Conservation (phyloP, 805 yeast species). For the Yamadazyma takamatsuzukensis region DNA sequence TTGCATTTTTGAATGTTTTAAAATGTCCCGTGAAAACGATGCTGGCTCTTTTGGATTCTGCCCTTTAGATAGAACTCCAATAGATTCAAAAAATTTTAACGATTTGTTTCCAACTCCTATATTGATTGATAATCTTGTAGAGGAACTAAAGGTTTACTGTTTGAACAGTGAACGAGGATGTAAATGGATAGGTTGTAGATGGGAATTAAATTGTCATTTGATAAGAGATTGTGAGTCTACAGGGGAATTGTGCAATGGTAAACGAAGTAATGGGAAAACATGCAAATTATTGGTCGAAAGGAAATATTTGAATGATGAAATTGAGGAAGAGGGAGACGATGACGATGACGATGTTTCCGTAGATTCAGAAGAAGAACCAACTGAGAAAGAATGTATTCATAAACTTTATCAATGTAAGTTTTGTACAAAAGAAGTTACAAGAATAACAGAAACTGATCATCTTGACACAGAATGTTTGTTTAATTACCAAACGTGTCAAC, state of each 20-base stretch:
- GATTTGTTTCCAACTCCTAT: slow-evolving; percentile 50
- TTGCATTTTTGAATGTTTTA: slow-evolving; percentile 49
- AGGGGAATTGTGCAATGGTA: slow-evolving; percentile 31
- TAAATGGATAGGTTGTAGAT: slow-evolving; percentile 51
- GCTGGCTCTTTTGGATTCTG: slow-evolving; percentile 30
- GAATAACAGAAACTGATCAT: slow-evolving; percentile 30
- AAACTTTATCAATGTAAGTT: slow-evolving; percentile 28
- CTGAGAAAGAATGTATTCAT: slow-evolving; percentile 37
- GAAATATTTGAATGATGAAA: slow-evolving; percentile 8
- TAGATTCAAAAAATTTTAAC: slow-evolving; percentile 29
- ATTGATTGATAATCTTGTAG: slow-evolving; percentile 54
- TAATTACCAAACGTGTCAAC: slow-evolving; percentile 40
- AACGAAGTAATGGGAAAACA: slow-evolving; percentile 8
- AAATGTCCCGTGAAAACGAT: slow-evolving; percentile 24
- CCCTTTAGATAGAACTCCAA: slow-evolving; percentile 58
- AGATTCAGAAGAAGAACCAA: slow-evolving; percentile 1
- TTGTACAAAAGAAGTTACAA: slow-evolving; percentile 29
- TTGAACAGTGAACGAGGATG: slow-evolving; percentile 54
- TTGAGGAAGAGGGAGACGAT: slow-evolving; percentile 6
- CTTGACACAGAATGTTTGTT: slow-evolving; percentile 34
- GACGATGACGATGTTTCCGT: slow-evolving; percentile 12
- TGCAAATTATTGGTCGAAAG: slow-evolving; percentile 16
- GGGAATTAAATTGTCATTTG: slow-evolving; percentile 55
- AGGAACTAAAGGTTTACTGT: slow-evolving; percentile 57
- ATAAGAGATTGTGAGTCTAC: slow-evolving; percentile 30